A percentile compares a stretch with the other conserved stretches of the same genome.
Evolutionary conservation across 2,329 filamentous ascomycete genomes (phyloP).

Genomic region (Neopestalotiopsis sp.): DNA sequence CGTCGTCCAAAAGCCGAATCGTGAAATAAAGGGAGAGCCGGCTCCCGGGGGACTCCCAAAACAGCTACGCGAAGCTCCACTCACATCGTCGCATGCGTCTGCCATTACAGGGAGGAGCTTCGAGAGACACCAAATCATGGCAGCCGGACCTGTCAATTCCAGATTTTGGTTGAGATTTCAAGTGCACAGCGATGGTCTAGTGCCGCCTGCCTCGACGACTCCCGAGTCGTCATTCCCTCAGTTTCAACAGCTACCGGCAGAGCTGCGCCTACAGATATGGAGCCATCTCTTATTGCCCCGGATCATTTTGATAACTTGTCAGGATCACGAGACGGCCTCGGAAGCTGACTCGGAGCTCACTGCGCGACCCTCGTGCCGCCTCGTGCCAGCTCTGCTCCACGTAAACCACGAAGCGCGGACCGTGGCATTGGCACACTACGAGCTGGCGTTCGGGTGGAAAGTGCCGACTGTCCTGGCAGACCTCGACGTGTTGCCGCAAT

Average conservation of each 20-base stretch:
- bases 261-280: conserved; percentile 57
- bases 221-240: conserved; percentile 27
- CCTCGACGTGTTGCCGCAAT: conserved; percentile 17
- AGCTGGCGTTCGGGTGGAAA: conserved; percentile 52
- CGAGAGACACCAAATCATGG: background rate
- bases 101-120: background rate
- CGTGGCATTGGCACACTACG: conserved; percentile 50
- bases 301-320: conserved; percentile 49
- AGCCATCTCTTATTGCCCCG: conserved; percentile 49
- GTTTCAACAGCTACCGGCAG: conserved; percentile 49
- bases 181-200: conserved; percentile 19
- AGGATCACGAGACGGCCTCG: conserved; percentile 26
- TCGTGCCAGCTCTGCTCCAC: conserved; percentile 49
- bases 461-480: conserved; percentile 45
- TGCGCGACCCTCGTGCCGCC: conserved; percentile 30
- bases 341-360: conserved; percentile 21
- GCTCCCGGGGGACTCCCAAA: background rate
- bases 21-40: background rate
- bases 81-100: background rate
- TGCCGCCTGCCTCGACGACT: conserved; percentile 18
- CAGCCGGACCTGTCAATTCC: conserved; percentile 7
- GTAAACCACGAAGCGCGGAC: conserved; percentile 49
- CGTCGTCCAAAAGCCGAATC: background rate
- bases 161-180: conserved; percentile 20
- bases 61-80: background rate